Percentiles rank a stretch among this genome's conserved stretches.
phyloP scores from a whole-genome alignment of 2,329 filamentous ascomycete genomes.

The Aureobasidium pullulans region DNA sequence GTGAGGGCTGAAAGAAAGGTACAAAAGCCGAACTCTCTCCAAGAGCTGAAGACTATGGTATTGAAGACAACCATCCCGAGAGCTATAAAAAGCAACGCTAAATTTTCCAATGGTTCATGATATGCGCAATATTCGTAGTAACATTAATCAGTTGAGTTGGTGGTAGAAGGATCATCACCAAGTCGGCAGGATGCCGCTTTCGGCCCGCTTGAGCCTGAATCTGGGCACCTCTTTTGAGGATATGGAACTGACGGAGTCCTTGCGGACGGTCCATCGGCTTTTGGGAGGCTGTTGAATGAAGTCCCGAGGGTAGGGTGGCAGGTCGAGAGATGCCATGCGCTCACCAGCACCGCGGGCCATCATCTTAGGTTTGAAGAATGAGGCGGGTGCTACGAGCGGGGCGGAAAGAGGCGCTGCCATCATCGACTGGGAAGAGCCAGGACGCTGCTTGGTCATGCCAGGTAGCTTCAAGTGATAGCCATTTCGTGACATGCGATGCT shows the following conservation, averaged over 20 bases:
- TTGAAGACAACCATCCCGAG: not conserved
- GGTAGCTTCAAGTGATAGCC: not conserved
- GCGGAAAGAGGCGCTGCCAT: not conserved
- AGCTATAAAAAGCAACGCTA: conserved; percentile 3
- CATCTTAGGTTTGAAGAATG: conserved; percentile 8
- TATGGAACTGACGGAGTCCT: conserved; percentile 7
- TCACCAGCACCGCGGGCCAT: not conserved
- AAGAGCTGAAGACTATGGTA: not conserved
- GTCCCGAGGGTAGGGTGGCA: not conserved
- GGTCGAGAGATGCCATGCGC: not conserved
- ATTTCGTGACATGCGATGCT: conserved; percentile 3
- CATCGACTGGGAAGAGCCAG: not conserved
- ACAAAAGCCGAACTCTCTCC: not conserved
- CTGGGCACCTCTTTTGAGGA: conserved; percentile 5
- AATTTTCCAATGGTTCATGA: conserved; percentile 7
- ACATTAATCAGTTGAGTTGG: not conserved
- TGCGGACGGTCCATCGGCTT: not conserved
- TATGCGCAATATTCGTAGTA: conserved; percentile 3
- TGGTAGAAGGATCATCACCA: not conserved
- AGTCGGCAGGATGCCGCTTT: not conserved
- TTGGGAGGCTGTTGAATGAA: not conserved
- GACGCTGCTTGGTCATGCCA: not conserved
- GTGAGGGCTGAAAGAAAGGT: not conserved
- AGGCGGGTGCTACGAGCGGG: not conserved
- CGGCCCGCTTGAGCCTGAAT: conserved; percentile 7